phyloP scores from a whole-genome alignment of 768 basidiomycete genomes.

The Lactarius tabidus region DNA sequence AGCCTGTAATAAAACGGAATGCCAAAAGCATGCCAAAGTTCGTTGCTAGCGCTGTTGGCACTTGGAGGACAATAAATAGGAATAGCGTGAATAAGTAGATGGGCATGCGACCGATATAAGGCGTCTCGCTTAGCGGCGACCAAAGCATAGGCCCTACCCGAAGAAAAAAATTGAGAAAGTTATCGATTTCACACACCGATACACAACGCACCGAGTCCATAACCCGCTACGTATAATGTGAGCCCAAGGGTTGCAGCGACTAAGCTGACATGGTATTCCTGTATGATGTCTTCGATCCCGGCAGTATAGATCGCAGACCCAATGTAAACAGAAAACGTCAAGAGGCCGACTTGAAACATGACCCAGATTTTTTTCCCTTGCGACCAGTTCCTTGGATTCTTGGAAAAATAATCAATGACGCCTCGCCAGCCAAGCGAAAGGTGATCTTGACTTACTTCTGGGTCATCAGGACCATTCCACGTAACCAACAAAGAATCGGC shows the following conservation, averaged over 20 bases:
- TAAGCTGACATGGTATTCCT: slow-evolving; percentile 29
- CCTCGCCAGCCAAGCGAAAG: not conserved
- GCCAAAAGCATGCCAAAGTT: slow-evolving; percentile 34
- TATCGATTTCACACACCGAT: not conserved
- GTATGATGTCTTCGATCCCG: slow-evolving; percentile 29
- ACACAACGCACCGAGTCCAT: slow-evolving; percentile 24
- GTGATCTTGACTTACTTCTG: slow-evolving; percentile 15
- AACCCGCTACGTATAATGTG: slow-evolving; percentile 30
- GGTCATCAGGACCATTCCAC: slow-evolving; percentile 29
- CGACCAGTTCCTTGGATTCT: slow-evolving; percentile 32
- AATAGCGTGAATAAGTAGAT: slow-evolving; percentile 34
- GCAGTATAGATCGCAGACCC: slow-evolving; percentile 35
- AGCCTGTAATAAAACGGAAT: slow-evolving; percentile 38
- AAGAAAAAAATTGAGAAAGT: slow-evolving; percentile 22
- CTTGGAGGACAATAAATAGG: slow-evolving; percentile 34
- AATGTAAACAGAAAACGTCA: slow-evolving; percentile 37
- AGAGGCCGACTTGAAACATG: slow-evolving; percentile 32
- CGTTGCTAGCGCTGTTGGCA: slow-evolving; percentile 33
- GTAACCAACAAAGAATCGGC: slow-evolving; percentile 28
- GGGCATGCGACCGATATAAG: slow-evolving; percentile 34
- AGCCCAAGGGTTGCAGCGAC: slow-evolving; percentile 33
- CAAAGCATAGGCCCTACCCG: slow-evolving; percentile 27
- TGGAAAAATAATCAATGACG: not conserved
- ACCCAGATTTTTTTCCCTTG: slow-evolving; percentile 31
- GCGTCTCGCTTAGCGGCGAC: slow-evolving; percentile 35